Base-by-base conservation (phyloP, 352 stramenopile genomes). In the Phytophthora brassicae region DNA sequence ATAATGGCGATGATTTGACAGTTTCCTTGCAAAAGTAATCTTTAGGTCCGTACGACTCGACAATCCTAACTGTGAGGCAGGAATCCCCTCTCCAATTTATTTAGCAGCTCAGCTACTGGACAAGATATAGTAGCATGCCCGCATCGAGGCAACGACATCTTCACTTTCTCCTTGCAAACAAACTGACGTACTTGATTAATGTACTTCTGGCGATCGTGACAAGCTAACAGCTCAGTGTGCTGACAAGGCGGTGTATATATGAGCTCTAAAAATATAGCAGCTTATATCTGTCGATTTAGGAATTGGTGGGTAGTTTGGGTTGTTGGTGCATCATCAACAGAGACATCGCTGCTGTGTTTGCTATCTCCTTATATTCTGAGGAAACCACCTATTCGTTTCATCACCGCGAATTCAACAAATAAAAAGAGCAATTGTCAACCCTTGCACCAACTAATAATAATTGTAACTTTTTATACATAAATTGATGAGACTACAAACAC, bases 1-100 rank as follows among this genome's bases (percentile, higher is more conserved):
- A 51, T 85, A 96, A 4, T 33, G 64, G 11, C 82, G 71, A 28
- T 80, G 62, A 66, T 14, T 49, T 85, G 1, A 92, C 79, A 9
- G 31, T 60, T 38, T 77, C 59, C 11, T 69, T 75, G 55, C 88
- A 96, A 22, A 72, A 75, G 43, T 90, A 77, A 45, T 95, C 88
- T 49, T 89, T 81, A 20, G 72, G 45, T 1, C 85, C 88, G 48
- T 92, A 96, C 2, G 26, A 33, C 14, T 70, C 44, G 16, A 96
- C 77, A 17, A 84, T 24, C 9, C 66, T 66, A 19, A 82, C 63
- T 3, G 64, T 81, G 28, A 71, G 50, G 60, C 16, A 68, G 11
- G 42, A 43, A 20, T 42, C 36, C 1, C 84, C 84, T 19, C 28
- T 66, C 88, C 88, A 95, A 4, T 70, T 22, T 0, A n/a, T 68